Conservation (phyloP, 192 early-diverging fungal species). For the Backusella liffmaniae region DNA sequence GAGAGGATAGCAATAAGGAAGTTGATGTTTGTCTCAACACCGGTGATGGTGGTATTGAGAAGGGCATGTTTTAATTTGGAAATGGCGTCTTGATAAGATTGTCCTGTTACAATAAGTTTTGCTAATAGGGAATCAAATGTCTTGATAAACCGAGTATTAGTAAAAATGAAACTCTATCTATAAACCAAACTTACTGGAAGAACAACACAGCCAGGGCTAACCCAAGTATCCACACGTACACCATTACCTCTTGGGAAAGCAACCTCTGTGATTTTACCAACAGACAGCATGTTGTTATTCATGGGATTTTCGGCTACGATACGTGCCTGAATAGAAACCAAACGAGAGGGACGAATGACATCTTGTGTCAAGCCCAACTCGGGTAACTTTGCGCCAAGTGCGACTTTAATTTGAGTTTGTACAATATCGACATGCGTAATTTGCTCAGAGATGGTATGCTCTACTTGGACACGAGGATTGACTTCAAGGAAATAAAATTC, state of each 20-base stretch:
- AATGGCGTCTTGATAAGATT: conserved; percentile 77
- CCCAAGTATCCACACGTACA: conserved; percentile 69
- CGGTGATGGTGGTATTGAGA: conserved; percentile 52
- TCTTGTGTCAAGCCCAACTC: conserved; percentile 69
- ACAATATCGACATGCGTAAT: conserved; percentile 87
- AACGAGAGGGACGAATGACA: conserved; percentile 63
- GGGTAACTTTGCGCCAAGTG: conserved; percentile 21
- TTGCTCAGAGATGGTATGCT: conserved; percentile 96
- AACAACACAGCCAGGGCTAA: conserved; percentile 53
- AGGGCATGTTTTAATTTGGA: conserved; percentile 17
- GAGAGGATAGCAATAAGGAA: conserved; percentile 77
- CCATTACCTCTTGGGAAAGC: conserved; percentile 87
- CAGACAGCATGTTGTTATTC: conserved; percentile 41
- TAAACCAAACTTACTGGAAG: conserved; percentile 64
- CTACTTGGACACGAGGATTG: conserved; percentile 93
- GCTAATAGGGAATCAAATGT: conserved; percentile 93
- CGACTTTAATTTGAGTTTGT: conserved; percentile 42
- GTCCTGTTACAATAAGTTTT: conserved; percentile 85
- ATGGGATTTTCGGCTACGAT: conserved; percentile 94
- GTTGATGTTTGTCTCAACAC: conserved; percentile 88
- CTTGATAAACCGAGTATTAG: neutral
- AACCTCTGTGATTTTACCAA: conserved; percentile 36
- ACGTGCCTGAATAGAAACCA: conserved; percentile 89
- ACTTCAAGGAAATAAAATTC: conserved; percentile 96
- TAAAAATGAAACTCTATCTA: neutral